phyloP scores from a whole-genome alignment of 129 eudicot species.

The Lactuca sativa region DNA sequence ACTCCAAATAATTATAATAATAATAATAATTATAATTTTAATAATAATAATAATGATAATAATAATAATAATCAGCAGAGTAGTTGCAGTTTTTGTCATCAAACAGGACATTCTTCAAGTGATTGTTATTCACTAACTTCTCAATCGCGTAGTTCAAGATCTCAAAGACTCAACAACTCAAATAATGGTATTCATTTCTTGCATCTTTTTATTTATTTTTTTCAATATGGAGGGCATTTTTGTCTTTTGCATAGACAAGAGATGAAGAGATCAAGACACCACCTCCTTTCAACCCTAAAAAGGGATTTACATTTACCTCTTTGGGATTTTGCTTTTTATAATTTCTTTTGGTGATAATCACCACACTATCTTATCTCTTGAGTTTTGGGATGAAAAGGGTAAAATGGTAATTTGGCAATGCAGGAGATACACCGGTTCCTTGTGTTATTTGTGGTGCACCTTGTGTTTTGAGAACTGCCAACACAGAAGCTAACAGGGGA shows the following conservation, averaged over 20 bases:
- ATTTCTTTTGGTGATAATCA: too few species aligned
- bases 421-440: slow-evolving; percentile 63
- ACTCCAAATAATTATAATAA: not conserved
- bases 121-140: slow-evolving; percentile 61
- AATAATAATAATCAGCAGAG: slow-evolving; percentile 31
- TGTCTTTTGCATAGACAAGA: too few species aligned
- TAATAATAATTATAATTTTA: too few species aligned
- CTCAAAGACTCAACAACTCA: slow-evolving; percentile 42
- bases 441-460: slow-evolving; percentile 70
- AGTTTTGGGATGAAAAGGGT: too few species aligned
- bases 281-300: too few species aligned
- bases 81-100: slow-evolving; percentile 60
- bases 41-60: slow-evolving; percentile 3
- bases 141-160: slow-evolving; percentile 49
- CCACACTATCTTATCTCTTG: too few species aligned
- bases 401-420: not conserved
- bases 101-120: slow-evolving; percentile 62
- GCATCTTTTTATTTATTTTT: not conserved
- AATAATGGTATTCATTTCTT: slow-evolving; percentile 40
- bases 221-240: too few species aligned
- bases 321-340: too few species aligned
- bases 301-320: too few species aligned
- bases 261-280: too few species aligned
- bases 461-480: slow-evolving; percentile 73
- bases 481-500: slow-evolving; percentile 84